Percentiles rank a stretch among this genome's conserved stretches.
Evolutionary conservation across 2,329 filamentous ascomycete genomes (phyloP).

Genomic region (Colletotrichum neosansevieriae): DNA sequence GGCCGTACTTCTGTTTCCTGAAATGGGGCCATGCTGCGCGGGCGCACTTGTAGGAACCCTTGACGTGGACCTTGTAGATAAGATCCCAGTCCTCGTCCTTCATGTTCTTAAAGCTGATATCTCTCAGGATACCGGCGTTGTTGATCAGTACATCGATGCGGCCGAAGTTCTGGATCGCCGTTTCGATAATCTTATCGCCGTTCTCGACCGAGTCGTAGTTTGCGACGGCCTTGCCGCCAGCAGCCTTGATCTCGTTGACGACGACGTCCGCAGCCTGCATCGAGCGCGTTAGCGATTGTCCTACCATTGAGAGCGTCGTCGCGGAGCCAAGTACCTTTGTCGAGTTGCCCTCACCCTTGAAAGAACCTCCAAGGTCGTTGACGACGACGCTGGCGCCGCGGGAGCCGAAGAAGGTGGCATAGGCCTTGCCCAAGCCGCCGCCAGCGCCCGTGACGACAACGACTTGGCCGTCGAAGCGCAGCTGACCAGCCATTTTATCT

Average conservation of each 20-base stretch:
- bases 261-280: conserved; percentile 82
- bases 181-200: conserved; percentile 94
- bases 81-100: conserved; percentile 97
- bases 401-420: conserved; percentile 90
- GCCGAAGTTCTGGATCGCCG: conserved; percentile 82
- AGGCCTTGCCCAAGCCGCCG: conserved; percentile 83
- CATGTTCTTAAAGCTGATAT: conserved; percentile 99
- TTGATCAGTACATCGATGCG: conserved; percentile 96
- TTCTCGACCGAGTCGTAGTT: conserved; percentile 97
- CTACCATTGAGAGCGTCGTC: not conserved
- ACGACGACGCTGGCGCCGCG: conserved; percentile 95
- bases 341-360: conserved; percentile 91
- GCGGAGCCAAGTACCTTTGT: conserved; percentile 73
- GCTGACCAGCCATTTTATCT: conserved; percentile 70
- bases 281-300: conserved; percentile 42
- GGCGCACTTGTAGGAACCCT: conserved; percentile 94
- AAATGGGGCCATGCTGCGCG: conserved; percentile 97
- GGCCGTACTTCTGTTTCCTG: conserved; percentile 97
- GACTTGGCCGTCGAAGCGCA: conserved; percentile 87
- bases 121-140: conserved; percentile 95
- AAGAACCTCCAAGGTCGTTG: conserved; percentile 93
- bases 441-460: conserved; percentile 87
- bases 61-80: conserved; percentile 91
- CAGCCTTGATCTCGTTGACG: conserved; percentile 84
- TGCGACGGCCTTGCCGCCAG: conserved; percentile 94